Base-by-base conservation (phyloP, 306 rosid species). In the Pueraria montana region DNA sequence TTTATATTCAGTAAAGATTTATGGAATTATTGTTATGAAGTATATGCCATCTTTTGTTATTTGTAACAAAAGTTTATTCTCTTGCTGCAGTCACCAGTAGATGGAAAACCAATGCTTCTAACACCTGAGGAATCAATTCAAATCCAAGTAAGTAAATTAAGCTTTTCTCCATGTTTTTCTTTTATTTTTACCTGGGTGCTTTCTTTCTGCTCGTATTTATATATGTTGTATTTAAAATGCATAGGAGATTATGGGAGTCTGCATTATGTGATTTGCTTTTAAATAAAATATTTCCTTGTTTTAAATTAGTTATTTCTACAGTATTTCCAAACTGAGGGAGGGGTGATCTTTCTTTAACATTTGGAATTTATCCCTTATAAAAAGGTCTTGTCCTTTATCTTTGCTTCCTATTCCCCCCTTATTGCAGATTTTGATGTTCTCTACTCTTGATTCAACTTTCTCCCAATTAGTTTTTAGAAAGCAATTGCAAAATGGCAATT, bases 71-170 rank as follows among this genome's bases (percentile, higher is more conserved):
- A 36, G 46, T 40, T 18, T n/a, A 20, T 81, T 85, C 46, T 81
- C 83, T 84, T 77, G 49, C 38, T 80, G 68, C 89, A 96, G 98
- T 96, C 99, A 50, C 97, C 98, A 1, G 95, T 94, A 50, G 99
- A 96, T 85, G 99, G 99, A 87, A 93, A 96, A 87, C 97, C 94
- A 18, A 96, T 96, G 99, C 97, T 96, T 70, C 89, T 96, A 38
- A 96, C 99, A 63, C 99, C 98, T 18, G 98, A 94, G 89, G 99
- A 96, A 65, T 96, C 98, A 30, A 92, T 96, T 86, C 94, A 94
- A 85, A 92, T 96, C 85, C 99, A 96, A 86, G 99, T 93, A 89
- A 43, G 92, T 80, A 61, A 45, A 81, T 53, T 70, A 61, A 36
- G 4, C 24, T 53, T 40, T 40, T 74, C 59, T 80, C 43, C 69